Evolutionary conservation across 2,329 filamentous ascomycete genomes (phyloP).

Genomic region (Stenocarpella maydis): DNA sequence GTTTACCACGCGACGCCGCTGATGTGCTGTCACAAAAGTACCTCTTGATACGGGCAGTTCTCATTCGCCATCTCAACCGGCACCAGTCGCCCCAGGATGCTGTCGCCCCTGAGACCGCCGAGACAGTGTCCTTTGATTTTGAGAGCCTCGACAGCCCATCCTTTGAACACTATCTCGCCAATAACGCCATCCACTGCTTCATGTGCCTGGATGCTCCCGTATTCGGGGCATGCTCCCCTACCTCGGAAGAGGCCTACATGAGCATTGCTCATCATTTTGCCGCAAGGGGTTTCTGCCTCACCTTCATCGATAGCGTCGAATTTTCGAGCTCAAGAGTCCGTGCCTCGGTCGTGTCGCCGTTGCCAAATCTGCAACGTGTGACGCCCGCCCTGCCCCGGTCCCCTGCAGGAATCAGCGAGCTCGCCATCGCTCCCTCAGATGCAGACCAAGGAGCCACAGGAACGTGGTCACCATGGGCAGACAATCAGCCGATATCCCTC

Average conservation of each 20-base stretch:
- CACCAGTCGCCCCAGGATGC: conserved; percentile 5
- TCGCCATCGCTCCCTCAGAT: not conserved
- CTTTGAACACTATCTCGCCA: conserved; percentile 64
- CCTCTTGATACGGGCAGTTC: conserved; percentile 66
- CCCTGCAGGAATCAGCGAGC: too few species aligned
- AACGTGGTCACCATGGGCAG: conserved; percentile 37
- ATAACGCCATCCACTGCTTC: conserved; percentile 69
- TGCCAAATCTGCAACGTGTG: conserved; percentile 4
- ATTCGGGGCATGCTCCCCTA: conserved; percentile 34
- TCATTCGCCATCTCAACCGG: conserved; percentile 68
- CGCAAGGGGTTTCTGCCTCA: conserved; percentile 64
- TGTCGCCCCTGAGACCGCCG: not conserved
- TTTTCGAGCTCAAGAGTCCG: conserved; percentile 67
- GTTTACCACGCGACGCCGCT: conserved; percentile 56
- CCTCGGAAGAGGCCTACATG: conserved; percentile 41
- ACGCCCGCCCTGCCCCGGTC: not conserved
- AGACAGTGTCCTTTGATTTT: conserved; percentile 47
- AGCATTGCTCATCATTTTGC: conserved; percentile 64
- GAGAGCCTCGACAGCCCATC: conserved; percentile 52
- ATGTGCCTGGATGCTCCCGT: conserved; percentile 71
- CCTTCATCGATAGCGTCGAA: conserved; percentile 69
- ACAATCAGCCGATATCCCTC: conserved; percentile 25
- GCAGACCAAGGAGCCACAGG: conserved; percentile 17
- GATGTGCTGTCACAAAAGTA: conserved; percentile 56
- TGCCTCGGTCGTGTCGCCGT: conserved; percentile 36